These are phyloP conservation scores for Brachypodium distachyon DNA, from an alignment of 202 grass and related monocot genomes.

Conservation along the genomic window DNA sequence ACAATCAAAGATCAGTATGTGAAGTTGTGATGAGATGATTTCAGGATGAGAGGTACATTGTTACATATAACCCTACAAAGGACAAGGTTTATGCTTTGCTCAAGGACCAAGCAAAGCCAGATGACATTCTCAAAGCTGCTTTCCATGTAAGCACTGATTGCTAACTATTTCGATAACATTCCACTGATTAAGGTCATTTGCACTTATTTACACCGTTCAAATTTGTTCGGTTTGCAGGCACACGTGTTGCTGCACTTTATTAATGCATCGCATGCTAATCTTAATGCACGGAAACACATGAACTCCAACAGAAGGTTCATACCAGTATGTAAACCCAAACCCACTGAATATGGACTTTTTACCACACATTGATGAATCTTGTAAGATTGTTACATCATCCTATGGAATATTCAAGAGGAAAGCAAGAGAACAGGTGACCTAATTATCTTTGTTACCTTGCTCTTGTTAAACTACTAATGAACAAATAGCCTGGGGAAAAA, in stretches of 20 bases:
- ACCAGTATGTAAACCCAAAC: slow-evolving; percentile 27
- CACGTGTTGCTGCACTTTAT: slow-evolving; percentile 92
- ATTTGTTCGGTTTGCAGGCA: slow-evolving; percentile 41
- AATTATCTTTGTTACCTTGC: background rate
- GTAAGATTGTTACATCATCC: slow-evolving; percentile 87
- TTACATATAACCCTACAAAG: slow-evolving; percentile 91
- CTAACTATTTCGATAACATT: too few relatives aligned
- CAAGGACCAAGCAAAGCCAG: slow-evolving; percentile 95
- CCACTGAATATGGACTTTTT: slow-evolving; percentile 62
- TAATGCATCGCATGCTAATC: slow-evolving; percentile 59
- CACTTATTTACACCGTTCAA: background rate
- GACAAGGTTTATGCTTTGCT: slow-evolving; percentile 98
- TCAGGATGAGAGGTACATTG: slow-evolving; percentile 90
- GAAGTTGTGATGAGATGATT: background rate
- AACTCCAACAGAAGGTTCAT: slow-evolving; percentile 26
- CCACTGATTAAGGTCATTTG: background rate
- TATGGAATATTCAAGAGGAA: slow-evolving; percentile 92
- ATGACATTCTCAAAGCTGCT: slow-evolving; percentile 93
- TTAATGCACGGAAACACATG: slow-evolving; percentile 45
- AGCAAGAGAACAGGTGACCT: slow-evolving; percentile 75
- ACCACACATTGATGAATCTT: slow-evolving; percentile 82
- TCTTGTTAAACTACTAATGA: background rate
- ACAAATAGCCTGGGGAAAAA: background rate
- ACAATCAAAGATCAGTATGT: background rate
- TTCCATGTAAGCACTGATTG: slow-evolving; percentile 65